Evolutionary conservation across 2,329 filamentous ascomycete species (phyloP).

Genomic region (Exophiala sp.): DNA sequence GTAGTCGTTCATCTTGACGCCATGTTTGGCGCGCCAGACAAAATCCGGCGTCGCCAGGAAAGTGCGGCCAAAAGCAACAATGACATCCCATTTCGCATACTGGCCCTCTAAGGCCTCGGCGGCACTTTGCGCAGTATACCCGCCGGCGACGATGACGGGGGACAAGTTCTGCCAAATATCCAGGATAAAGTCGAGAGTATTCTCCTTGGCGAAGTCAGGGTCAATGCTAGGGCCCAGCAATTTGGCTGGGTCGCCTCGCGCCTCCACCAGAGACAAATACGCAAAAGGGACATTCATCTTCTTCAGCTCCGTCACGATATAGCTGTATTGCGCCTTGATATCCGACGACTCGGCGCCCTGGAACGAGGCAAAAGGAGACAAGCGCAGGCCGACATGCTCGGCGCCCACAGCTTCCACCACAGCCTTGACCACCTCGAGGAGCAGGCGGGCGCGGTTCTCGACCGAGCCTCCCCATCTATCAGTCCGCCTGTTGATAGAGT

Average conservation of each 20-base stretch:
- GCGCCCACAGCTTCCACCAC: constrained; percentile 31
- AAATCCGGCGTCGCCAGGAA: constrained; percentile 49
- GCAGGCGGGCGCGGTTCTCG: constrained; percentile 51
- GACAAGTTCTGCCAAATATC: constrained; percentile 39
- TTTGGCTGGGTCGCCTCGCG: not conserved
- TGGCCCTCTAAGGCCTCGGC: constrained; percentile 46
- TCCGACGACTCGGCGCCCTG: constrained; percentile 53
- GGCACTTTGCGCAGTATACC: constrained; percentile 40
- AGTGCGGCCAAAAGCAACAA: constrained; percentile 43
- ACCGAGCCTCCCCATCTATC: constrained; percentile 48
- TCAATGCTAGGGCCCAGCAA: constrained; percentile 3
- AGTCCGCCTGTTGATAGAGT: constrained; percentile 46
- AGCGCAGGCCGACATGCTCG: constrained; percentile 43
- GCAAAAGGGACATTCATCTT: constrained; percentile 46
- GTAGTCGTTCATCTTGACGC: constrained; percentile 19
- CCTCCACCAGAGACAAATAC: constrained; percentile 57
- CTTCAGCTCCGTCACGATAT: constrained; percentile 50
- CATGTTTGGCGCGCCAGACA: constrained; percentile 40
- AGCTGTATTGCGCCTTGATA: constrained; percentile 52
- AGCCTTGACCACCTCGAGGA: constrained; percentile 41
- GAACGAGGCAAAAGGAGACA: constrained; percentile 48
- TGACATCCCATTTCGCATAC: constrained; percentile 41
- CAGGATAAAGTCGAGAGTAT: constrained; percentile 6
- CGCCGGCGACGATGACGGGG: constrained; percentile 49
- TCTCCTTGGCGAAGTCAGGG: not conserved